Evolutionary conservation across 2,329 filamentous ascomycete genomes (phyloP).

Genomic region (Nigrospora osmanthi): DNA sequence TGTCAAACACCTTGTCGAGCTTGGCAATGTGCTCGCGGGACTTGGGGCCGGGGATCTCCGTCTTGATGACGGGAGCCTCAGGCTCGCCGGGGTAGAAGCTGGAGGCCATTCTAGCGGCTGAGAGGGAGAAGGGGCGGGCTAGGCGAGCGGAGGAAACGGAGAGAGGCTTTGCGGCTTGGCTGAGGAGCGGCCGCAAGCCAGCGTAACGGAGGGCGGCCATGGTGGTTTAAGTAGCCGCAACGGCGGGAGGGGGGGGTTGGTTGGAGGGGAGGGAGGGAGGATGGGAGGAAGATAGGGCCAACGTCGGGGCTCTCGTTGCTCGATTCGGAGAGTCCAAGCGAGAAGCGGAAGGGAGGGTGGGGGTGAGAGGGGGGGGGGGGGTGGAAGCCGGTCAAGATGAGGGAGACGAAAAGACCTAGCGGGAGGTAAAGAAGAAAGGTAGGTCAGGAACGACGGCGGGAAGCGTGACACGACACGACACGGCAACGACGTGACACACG

Average conservation of each 20-base stretch:
- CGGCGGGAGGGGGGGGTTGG: background rate
- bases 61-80: slow-evolving; percentile 43
- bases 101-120: slow-evolving; percentile 17
- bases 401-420: background rate
- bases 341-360: background rate
- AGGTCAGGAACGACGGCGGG: background rate
- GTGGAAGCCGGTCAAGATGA: background rate
- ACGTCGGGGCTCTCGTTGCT: background rate
- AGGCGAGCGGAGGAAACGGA: slow-evolving; percentile 4
- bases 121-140: slow-evolving; percentile 9
- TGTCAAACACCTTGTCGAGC: slow-evolving; percentile 76
- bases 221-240: slow-evolving; percentile 3
- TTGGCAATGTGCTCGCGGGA: slow-evolving; percentile 61
- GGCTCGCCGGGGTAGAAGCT: slow-evolving; percentile 36
- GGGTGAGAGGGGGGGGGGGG: background rate
- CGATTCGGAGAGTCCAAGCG: slow-evolving; percentile 2
- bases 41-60: slow-evolving; percentile 67
- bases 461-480: no score
- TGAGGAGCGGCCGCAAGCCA: slow-evolving; percentile 16
- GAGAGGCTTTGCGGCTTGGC: slow-evolving; percentile 8
- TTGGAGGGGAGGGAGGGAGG: background rate
- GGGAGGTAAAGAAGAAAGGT: background rate
- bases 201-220: slow-evolving; percentile 19
- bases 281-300: background rate
- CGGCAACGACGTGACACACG: background rate